These are phyloP conservation scores for Lindgomyces ingoldianus DNA, from an alignment of 495 filamentous ascomycete genomes.

Conservation along the genomic window DNA sequence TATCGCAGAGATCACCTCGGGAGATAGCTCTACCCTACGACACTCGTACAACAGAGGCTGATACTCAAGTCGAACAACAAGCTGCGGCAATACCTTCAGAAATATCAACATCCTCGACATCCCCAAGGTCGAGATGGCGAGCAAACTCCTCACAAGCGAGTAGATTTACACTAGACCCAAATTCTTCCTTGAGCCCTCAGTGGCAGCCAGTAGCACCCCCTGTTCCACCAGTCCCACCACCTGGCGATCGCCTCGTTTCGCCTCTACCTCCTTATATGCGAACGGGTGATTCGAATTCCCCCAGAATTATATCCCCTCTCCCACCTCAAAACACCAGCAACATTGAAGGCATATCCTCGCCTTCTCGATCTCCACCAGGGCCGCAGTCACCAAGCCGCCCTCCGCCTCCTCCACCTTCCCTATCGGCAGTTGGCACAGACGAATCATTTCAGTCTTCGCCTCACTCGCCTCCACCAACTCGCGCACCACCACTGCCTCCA, in stretches of 20 bases:
- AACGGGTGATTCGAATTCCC: neutral
- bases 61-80: too few relatives aligned
- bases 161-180: neutral
- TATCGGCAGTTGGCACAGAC: neutral
- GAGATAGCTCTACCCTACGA: neutral
- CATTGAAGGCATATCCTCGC: neutral
- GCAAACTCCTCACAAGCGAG: too few relatives aligned
- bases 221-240: neutral
- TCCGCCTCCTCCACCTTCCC: conserved; percentile 2
- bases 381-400: conserved; percentile 5
- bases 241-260: neutral
- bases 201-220: conserved; percentile 1
- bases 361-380: too few relatives aligned
- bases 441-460: neutral
- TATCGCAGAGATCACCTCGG: neutral
- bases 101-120: neutral
- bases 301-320: neutral
- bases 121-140: neutral
- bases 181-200: neutral
- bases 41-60: neutral
- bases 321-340: neutral
- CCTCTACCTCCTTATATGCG: neutral
- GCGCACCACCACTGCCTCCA: neutral
- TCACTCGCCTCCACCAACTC: neutral
- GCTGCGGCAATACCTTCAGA: neutral